phyloP scores from a whole-genome alignment of 768 basidiomycete genomes.

The Psilocybe subaeruginosa region DNA sequence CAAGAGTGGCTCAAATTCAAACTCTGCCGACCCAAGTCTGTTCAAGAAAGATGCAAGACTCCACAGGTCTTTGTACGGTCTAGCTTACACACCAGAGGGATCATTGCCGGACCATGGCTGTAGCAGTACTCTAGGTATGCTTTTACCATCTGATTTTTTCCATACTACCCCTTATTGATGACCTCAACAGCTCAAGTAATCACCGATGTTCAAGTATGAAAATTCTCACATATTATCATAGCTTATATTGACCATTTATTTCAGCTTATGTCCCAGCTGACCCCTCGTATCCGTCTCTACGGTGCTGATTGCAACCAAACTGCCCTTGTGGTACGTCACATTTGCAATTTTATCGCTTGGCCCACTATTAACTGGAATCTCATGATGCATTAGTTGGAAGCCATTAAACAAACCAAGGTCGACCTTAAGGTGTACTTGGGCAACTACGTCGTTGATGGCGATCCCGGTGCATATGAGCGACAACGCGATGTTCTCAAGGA shows the following conservation, averaged over 20 bases:
- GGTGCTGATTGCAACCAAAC: conserved; percentile 88
- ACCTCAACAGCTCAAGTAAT: conserved; percentile 55
- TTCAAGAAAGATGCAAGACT: conserved; percentile 71
- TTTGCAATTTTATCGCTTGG: background rate
- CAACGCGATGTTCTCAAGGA: conserved; percentile 69
- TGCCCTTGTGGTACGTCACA: conserved; percentile 60
- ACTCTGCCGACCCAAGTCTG: conserved; percentile 63
- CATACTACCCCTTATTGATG: background rate
- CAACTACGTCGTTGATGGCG: conserved; percentile 65
- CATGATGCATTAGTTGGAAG: conserved; percentile 62
- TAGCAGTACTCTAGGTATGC: conserved; percentile 49
- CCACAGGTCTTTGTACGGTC: conserved; percentile 77
- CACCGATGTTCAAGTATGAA: conserved; percentile 66
- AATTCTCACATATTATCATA: background rate
- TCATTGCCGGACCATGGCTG: conserved; percentile 67
- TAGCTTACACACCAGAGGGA: conserved; percentile 85
- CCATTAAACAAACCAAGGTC: conserved; percentile 87
- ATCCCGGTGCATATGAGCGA: conserved; percentile 63
- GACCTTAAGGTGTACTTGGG: conserved; percentile 81
- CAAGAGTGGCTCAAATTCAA: conserved; percentile 6
- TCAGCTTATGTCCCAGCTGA: conserved; percentile 85
- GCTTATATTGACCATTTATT: conserved; percentile 14
- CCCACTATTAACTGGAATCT: background rate
- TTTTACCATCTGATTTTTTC: background rate
- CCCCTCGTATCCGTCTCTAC: conserved; percentile 78